Conservation (phyloP, 177 flowering plant species). For the Vitis hybrid region DNA sequence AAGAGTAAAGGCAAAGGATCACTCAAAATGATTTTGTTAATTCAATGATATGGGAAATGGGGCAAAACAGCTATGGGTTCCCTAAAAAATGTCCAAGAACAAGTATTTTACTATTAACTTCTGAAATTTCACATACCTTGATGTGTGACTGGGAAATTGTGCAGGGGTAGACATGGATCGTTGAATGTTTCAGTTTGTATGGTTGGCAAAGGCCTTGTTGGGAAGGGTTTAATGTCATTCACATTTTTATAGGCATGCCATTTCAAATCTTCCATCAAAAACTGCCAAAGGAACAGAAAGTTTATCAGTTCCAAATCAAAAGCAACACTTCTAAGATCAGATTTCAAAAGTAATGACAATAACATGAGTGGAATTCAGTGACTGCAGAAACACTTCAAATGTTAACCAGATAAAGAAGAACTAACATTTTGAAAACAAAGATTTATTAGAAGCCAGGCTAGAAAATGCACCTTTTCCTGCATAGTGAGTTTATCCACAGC, state of each 20-base stretch:
- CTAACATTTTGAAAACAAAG: neutral
- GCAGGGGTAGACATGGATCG: constrained; percentile 20
- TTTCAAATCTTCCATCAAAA: constrained; percentile 44
- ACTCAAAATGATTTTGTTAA: no score
- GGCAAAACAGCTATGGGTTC: no score
- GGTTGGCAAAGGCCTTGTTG: constrained; percentile 18
- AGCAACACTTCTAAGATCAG: neutral
- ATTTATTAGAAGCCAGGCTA: neutral
- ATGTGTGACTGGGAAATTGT: constrained; percentile 16
- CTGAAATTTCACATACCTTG: constrained; percentile 32
- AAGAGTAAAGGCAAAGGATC: no score
- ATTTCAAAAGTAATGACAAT: neutral
- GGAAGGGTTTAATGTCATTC: constrained; percentile 2
- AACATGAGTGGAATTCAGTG: neutral
- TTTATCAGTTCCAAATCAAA: constrained; percentile 6
- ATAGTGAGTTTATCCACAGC: constrained; percentile 16
- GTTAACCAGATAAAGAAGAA: no score
- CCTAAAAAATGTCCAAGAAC: no score
- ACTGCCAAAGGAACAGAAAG: constrained; percentile 31
- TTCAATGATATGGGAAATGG: no score
- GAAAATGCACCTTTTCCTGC: constrained; percentile 33
- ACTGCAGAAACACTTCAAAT: neutral
- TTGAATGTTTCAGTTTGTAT: constrained; percentile 16
- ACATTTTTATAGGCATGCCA: constrained; percentile 40
- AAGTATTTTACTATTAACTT: no score